These are phyloP conservation scores for Botryotinia narcissicola DNA, from an alignment of 2,329 filamentous ascomycete species.

Conservation along the genomic window DNA sequence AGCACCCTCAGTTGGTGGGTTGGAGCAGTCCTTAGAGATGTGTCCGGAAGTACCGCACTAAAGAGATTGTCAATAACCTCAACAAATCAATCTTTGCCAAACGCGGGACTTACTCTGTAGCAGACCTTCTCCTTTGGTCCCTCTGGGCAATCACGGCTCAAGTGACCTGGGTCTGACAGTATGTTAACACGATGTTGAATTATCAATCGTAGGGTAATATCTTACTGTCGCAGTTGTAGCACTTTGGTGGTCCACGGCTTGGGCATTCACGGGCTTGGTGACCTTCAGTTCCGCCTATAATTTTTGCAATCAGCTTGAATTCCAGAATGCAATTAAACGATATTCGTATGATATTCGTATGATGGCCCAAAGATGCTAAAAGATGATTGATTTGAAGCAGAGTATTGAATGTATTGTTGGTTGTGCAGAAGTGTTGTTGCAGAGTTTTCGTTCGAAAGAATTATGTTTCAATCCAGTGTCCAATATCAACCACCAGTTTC, in stretches of 20 bases:
- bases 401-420: neutral
- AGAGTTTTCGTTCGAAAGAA: slow-evolving; percentile 6
- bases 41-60: slow-evolving; percentile 77
- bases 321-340: neutral
- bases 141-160: slow-evolving; percentile 88
- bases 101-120: slow-evolving; percentile 50
- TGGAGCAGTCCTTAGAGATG: slow-evolving; percentile 73
- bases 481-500: neutral
- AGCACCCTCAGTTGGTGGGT: slow-evolving; percentile 37
- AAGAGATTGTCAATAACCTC: neutral
- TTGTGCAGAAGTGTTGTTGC: neutral
- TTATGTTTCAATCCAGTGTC: neutral
- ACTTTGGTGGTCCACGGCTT: slow-evolving; percentile 78
- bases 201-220: slow-evolving; percentile 30
- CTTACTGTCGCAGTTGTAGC: slow-evolving; percentile 80
- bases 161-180: slow-evolving; percentile 62
- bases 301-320: slow-evolving; percentile 29
- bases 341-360: neutral
- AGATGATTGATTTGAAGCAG: neutral
- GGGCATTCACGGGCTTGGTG: slow-evolving; percentile 85
- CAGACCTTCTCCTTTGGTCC: slow-evolving; percentile 84
- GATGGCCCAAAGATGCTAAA: neutral
- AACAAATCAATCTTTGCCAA: neutral
- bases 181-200: slow-evolving; percentile 35
- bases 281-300: slow-evolving; percentile 66